Evolutionary conservation across 2,329 filamentous ascomycete genomes (phyloP).

Genomic region (Escovopsis weberi): DNA sequence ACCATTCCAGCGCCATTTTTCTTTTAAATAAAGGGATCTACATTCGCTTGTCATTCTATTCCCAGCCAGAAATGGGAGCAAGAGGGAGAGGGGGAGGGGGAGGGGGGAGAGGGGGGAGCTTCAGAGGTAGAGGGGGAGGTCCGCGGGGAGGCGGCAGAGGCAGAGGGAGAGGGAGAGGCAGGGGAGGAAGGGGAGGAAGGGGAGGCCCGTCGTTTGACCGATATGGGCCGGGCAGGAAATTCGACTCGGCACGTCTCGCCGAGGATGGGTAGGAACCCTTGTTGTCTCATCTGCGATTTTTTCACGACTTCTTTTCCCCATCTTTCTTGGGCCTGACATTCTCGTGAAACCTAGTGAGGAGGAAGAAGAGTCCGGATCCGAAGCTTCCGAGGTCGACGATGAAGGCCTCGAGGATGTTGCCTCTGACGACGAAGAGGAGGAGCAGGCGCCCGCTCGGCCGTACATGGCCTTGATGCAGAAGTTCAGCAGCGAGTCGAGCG

Average conservation of each 20-base stretch:
- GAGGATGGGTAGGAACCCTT: slow-evolving; percentile 12
- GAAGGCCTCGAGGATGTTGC: slow-evolving; percentile 23
- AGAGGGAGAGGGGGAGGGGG: slow-evolving; percentile 20
- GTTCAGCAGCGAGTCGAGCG: slow-evolving; percentile 30
- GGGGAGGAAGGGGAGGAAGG: slow-evolving; percentile 13
- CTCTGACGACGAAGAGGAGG: slow-evolving; percentile 31
- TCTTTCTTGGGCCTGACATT: too few relatives aligned
- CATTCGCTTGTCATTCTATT: neutral
- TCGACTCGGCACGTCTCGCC: slow-evolving; percentile 21
- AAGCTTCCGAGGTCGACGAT: slow-evolving; percentile 19
- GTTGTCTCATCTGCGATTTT: neutral
- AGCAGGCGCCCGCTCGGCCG: slow-evolving; percentile 29
- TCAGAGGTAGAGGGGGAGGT: slow-evolving; percentile 10
- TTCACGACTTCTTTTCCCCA: too few relatives aligned
- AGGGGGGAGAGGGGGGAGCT: slow-evolving; percentile 12
- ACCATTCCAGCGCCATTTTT: slow-evolving; percentile 5
- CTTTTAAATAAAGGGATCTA: neutral
- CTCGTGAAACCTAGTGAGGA: neutral
- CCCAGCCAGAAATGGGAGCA: slow-evolving; percentile 18
- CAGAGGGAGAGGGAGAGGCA: slow-evolving; percentile 12
- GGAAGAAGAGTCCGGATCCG: slow-evolving; percentile 6
- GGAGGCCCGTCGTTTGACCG: slow-evolving; percentile 14
- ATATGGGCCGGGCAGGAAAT: slow-evolving; percentile 22
- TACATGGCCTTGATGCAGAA: slow-evolving; percentile 46
- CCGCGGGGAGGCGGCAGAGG: slow-evolving; percentile 10